Evolutionary conservation across 2,329 filamentous ascomycete genomes (phyloP).

Genomic region (Fusarium sp.): DNA sequence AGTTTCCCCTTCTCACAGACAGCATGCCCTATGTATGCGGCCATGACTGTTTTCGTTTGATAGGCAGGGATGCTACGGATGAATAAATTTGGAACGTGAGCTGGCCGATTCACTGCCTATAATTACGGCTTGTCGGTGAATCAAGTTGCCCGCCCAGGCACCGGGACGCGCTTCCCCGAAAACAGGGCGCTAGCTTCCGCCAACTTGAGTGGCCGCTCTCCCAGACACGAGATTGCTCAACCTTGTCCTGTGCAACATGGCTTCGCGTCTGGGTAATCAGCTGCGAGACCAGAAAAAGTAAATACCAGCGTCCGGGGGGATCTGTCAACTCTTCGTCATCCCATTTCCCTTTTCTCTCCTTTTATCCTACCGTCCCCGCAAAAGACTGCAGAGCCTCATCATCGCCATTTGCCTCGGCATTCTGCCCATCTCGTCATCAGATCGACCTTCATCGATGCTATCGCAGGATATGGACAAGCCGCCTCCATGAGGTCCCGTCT

Average conservation of each 20-base stretch:
- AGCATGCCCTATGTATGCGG: neutral
- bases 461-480: slow-evolving; percentile 38
- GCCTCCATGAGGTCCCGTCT: slow-evolving; percentile 37
- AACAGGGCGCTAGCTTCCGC: slow-evolving; percentile 34
- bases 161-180: slow-evolving; percentile 19
- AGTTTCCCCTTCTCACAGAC: slow-evolving; percentile 3
- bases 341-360: slow-evolving; percentile 21
- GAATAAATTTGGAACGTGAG: slow-evolving; percentile 7
- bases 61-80: slow-evolving; percentile 1
- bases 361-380: slow-evolving; percentile 15
- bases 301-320: slow-evolving; percentile 4
- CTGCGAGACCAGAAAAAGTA: slow-evolving; percentile 22
- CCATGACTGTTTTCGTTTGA: slow-evolving; percentile 1
- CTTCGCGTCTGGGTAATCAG: no score
- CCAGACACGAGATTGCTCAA: slow-evolving; percentile 32
- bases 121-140: slow-evolving; percentile 19
- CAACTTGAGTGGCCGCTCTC: slow-evolving; percentile 40
- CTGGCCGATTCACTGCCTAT: slow-evolving; percentile 1
- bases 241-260: slow-evolving; percentile 18
- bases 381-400: slow-evolving; percentile 34
- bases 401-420: slow-evolving; percentile 14
- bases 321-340: slow-evolving; percentile 30
- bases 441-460: slow-evolving; percentile 22
- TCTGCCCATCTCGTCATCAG: slow-evolving; percentile 24
- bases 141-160: slow-evolving; percentile 18